Evolutionary conservation across 768 basidiomycete genomes (phyloP).

Genomic region (Russula ochroleuca): DNA sequence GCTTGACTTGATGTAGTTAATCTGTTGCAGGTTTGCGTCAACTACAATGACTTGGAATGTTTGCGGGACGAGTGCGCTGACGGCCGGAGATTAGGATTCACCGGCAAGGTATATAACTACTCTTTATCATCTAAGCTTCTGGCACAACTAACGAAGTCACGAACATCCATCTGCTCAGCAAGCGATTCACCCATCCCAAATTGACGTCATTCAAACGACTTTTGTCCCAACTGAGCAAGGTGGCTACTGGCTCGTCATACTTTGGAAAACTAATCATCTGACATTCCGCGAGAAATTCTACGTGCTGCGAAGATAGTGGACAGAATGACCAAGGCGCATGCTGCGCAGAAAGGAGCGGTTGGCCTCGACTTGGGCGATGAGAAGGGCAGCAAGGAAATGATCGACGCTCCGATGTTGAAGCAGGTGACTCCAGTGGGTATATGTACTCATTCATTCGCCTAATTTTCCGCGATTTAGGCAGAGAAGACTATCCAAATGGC

Average conservation of each 20-base stretch:
- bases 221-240: constrained; percentile 75
- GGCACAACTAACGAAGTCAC: neutral
- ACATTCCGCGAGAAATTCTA: constrained; percentile 53
- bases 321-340: constrained; percentile 57
- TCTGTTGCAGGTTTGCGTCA: constrained; percentile 67
- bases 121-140: neutral
- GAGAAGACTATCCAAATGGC: constrained; percentile 23
- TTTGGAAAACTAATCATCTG: neutral
- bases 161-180: constrained; percentile 50
- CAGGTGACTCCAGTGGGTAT: constrained; percentile 45
- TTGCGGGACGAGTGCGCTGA: constrained; percentile 74
- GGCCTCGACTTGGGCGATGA: constrained; percentile 58
- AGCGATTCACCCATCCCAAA: constrained; percentile 90
- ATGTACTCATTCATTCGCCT: neutral
- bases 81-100: constrained; percentile 78
- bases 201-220: constrained; percentile 67
- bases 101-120: constrained; percentile 66
- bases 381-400: constrained; percentile 63
- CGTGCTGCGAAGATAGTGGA: constrained; percentile 71
- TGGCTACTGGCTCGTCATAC: constrained; percentile 28
- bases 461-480: constrained; percentile 6
- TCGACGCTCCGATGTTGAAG: constrained; percentile 88
- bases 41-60: constrained; percentile 69
- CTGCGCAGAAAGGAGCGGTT: constrained; percentile 55
- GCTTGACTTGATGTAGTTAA: neutral